These are phyloP conservation scores for Phanerochaete sordida DNA, from an alignment of 768 basidiomycete species.

Conservation along the genomic window DNA sequence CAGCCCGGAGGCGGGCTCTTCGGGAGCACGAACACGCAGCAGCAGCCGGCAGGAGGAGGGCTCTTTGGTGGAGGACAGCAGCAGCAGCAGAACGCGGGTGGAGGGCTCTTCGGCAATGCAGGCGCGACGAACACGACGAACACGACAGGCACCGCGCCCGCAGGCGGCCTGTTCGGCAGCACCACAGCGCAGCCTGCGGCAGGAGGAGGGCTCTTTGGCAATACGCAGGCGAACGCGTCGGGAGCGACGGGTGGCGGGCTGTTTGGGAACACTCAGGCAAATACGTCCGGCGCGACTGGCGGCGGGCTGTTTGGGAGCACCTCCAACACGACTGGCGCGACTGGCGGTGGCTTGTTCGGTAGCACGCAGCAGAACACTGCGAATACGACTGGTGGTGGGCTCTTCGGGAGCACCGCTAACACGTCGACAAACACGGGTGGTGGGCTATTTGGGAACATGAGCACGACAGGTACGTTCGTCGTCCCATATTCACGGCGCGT, in stretches of 20 bases:
- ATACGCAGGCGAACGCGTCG: not conserved
- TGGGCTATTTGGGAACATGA: too few relatives aligned
- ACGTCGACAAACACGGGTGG: too few relatives aligned
- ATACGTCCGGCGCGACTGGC: slow-evolving; percentile 4
- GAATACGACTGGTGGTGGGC: slow-evolving; percentile 21
- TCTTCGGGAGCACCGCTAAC: slow-evolving; percentile 26
- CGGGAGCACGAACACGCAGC: slow-evolving; percentile 12
- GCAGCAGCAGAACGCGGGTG: slow-evolving; percentile 10
- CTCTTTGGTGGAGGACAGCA: slow-evolving; percentile 11
- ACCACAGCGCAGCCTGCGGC: not conserved
- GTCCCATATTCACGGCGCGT: not conserved
- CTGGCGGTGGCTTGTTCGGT: slow-evolving; percentile 28
- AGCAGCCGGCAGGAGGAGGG: slow-evolving; percentile 11
- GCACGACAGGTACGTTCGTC: slow-evolving; percentile 10
- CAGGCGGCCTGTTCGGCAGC: slow-evolving; percentile 25
- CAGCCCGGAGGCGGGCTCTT: slow-evolving; percentile 8
- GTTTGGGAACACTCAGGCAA: slow-evolving; percentile 17
- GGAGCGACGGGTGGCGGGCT: slow-evolving; percentile 14
- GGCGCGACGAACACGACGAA: not conserved
- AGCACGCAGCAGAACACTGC: slow-evolving; percentile 12
- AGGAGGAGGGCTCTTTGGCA: slow-evolving; percentile 22
- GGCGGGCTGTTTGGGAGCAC: slow-evolving; percentile 22
- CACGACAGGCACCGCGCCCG: slow-evolving; percentile 8
- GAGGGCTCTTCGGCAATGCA: slow-evolving; percentile 26
- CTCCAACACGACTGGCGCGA: slow-evolving; percentile 7